phyloP scores from a whole-genome alignment of 1,139 yeast species.

The Yarrowia galli region DNA sequence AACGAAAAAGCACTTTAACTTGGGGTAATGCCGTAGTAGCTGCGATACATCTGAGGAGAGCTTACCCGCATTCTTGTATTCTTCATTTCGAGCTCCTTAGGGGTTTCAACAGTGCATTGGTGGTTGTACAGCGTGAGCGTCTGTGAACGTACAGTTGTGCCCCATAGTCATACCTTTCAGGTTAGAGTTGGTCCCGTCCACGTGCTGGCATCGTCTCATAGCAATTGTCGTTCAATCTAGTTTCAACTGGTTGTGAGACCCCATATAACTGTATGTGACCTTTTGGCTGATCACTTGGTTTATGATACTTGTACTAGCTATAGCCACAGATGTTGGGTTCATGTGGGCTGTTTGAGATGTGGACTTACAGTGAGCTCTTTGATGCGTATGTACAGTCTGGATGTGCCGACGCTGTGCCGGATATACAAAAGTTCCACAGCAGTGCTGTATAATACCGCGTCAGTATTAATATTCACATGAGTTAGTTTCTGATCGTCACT shows the following conservation, averaged over 20 bases:
- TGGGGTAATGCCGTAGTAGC: not conserved
- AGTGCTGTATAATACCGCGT: not conserved
- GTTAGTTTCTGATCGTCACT: not conserved
- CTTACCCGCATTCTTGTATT: no score
- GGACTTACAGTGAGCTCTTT: not conserved
- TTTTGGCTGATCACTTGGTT: no score
- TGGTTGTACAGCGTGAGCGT: not conserved
- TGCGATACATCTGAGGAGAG: no score
- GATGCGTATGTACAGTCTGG: not conserved
- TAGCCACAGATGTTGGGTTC: not conserved
- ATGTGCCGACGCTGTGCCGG: no score
- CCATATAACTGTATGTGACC: not conserved
- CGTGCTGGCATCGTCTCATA: constrained; percentile 14
- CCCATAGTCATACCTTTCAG: not conserved
- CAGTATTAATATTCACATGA: not conserved
- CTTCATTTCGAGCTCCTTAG: no score
- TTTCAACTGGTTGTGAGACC: not conserved
- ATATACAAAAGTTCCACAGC: constrained; percentile 1
- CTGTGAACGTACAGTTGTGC: not conserved
- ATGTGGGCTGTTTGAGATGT: not conserved
- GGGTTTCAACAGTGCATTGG: no score
- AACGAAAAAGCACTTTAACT: constrained; percentile 13
- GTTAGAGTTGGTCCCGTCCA: constrained; percentile 8
- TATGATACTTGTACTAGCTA: no score
- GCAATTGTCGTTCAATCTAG: constrained; percentile 17